Conservation (phyloP, 768 basidiomycete genomes). For the Pleurotus eryngii region DNA sequence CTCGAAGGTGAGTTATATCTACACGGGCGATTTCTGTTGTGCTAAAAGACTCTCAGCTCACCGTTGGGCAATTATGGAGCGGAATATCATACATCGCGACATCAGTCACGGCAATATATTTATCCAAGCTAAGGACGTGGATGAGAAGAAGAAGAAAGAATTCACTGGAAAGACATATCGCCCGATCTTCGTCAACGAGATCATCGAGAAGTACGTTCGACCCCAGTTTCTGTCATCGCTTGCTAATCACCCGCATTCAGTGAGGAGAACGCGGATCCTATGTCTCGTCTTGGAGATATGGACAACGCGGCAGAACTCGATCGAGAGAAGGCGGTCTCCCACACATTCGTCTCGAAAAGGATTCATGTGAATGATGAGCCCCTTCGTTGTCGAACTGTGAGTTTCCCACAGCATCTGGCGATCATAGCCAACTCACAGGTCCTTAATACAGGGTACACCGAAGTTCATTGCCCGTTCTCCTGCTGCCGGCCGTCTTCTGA, state of each 20-base stretch:
- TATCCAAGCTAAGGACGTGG: not conserved
- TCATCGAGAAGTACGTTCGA: not conserved
- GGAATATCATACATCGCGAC: not conserved
- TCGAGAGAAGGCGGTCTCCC: too few relatives aligned
- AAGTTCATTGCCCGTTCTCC: slow-evolving; percentile 1
- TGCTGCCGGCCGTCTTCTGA: not conserved
- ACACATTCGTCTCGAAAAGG: not conserved
- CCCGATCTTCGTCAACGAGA: slow-evolving; percentile 1
- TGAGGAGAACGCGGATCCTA: too few relatives aligned
- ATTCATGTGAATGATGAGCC: not conserved
- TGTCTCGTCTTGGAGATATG: too few relatives aligned
- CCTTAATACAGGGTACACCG: not conserved
- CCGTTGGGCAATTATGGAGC: not conserved
- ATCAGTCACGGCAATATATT: slow-evolving; percentile 1
- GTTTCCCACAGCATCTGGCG: not conserved
- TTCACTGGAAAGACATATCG: not conserved
- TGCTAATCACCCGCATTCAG: not conserved
- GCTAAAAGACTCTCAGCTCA: not conserved
- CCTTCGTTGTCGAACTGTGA: not conserved
- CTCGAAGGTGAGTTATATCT: not conserved
- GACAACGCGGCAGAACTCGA: too few relatives aligned
- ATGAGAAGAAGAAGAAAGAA: not conserved
- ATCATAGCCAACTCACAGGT: too few relatives aligned
- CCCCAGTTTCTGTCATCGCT: not conserved
- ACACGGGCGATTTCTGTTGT: not conserved